Base-by-base conservation (phyloP, 257 asterid species). In the Primulina eburnea region DNA sequence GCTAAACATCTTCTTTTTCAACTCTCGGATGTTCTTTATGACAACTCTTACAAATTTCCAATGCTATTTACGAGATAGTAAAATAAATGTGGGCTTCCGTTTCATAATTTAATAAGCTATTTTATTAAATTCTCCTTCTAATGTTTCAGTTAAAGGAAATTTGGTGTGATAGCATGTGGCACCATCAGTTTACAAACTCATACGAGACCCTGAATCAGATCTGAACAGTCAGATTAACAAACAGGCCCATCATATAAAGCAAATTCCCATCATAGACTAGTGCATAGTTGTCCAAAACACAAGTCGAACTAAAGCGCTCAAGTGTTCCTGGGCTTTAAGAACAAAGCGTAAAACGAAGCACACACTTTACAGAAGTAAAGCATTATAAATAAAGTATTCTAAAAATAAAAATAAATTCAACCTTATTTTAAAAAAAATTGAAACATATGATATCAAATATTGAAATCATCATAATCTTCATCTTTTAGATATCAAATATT, bases 241-340 rank as follows among this genome's bases (percentile, higher is more conserved):
- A 37, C 34, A 10, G 52, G n/a, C 12, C 35, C 57, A 20, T 55
- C 16, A 5, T 8, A 59, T 12, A 26, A 40, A 20, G 61, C 52
- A 28, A 20, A 10, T 70, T 60, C 68, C 60, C 68, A 60, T 26
- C 16, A n/a, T 60, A 43, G 34, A 61, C 21, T 47, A 40, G 33
- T 11, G 3, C 26, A 24, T 24, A 24, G 26, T 24, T 24, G 26
- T 24, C 26, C 0, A 24, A 24, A 24, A 24, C 26, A 24, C 26
- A 24, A 24, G 26, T 24, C 26, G 26, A 1, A 24, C 26, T 24
- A 24, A 24, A 24, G 26, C 26, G 26, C 26, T 24, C 26, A 24
- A 24, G 26, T 24, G 26, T 24, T 1, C 26, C 26, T 24, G 1
- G 26, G 1, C 26, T 24, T 24, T 24, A 24, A 24, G 26, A 24